phyloP scores from a whole-genome alignment of 176 grass and related monocot genomes.

The Rhynchospora pubera region DNA sequence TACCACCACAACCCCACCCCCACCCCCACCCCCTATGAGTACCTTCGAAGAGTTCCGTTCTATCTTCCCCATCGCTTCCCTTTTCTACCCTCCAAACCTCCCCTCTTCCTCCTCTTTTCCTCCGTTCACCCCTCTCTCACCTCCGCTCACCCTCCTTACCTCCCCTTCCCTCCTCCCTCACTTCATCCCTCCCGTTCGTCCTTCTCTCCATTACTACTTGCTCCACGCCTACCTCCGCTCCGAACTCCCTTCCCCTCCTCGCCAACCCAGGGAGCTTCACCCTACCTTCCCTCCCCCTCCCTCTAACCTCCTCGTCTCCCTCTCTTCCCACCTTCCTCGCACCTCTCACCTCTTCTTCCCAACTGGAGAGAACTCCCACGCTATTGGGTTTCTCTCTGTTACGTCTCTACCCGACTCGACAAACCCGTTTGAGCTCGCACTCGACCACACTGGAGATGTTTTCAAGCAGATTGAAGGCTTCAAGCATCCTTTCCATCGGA shows the following conservation, averaged over 20 bases:
- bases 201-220: conserved; percentile 46
- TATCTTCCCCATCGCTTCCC: conserved; percentile 30
- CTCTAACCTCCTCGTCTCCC: conserved; percentile 11
- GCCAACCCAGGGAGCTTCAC: conserved; percentile 17
- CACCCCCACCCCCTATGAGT: conserved; percentile 27
- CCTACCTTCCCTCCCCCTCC: background rate
- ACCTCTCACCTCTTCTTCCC: conserved; percentile 31
- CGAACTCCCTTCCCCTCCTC: background rate
- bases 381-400: conserved; percentile 23
- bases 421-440: background rate
- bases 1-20: background rate
- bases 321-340: background rate
- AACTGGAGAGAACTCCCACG: conserved; percentile 33
- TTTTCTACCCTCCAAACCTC: conserved; percentile 48
- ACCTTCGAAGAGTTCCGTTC: conserved; percentile 43
- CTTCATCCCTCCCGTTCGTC: conserved; percentile 7
- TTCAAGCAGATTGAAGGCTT: conserved; percentile 55
- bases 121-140: conserved; percentile 23
- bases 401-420: background rate
- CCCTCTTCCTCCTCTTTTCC: conserved; percentile 20
- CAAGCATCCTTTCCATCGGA: conserved; percentile 44
- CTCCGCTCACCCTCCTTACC: conserved; percentile 15
- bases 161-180: conserved; percentile 38
- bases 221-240: conserved; percentile 36
- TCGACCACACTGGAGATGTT: conserved; percentile 20